A percentile compares a stretch with the other conserved stretches of the same genome.
phyloP scores from a whole-genome alignment of 176 grass and related monocot genomes.

The Aegilops longissima region DNA sequence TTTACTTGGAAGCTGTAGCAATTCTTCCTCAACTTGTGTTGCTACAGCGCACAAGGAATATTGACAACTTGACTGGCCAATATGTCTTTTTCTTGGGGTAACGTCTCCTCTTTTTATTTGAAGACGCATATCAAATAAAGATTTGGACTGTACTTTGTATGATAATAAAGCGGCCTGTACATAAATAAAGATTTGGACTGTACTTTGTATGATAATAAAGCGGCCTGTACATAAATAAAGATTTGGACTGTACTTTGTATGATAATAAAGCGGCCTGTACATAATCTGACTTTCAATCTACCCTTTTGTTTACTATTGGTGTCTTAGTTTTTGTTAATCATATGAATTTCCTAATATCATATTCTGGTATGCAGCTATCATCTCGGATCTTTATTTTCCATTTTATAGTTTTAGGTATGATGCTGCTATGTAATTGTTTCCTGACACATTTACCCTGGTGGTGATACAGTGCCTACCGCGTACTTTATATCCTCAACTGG shows the following conservation, averaged over 20 bases:
- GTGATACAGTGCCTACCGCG: slow-evolving; percentile 82
- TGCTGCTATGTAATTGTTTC: not conserved
- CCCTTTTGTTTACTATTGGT: not conserved
- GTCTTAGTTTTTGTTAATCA: not conserved
- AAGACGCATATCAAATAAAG: not conserved
- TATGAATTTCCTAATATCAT: not conserved
- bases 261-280: not conserved
- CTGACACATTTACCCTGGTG: slow-evolving; percentile 27
- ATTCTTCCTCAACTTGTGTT: slow-evolving; percentile 96
- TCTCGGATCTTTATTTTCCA: not conserved
- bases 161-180: not conserved
- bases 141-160: not conserved
- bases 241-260: not conserved
- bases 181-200: not conserved
- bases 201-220: not conserved
- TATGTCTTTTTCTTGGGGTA: slow-evolving; percentile 98
- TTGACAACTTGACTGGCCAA: slow-evolving; percentile 93
- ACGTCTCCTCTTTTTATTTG: not conserved
- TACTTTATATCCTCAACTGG: slow-evolving; percentile 91
- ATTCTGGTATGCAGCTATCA: not conserved
- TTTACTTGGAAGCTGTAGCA: slow-evolving; percentile 92
- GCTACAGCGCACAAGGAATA: slow-evolving; percentile 86
- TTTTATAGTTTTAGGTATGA: no score
- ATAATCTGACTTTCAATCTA: not conserved
- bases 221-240: not conserved